Evolutionary conservation across 1,284 basidiomycete species (phyloP), one percentile per base, ranked within the genome.

Genomic region (Bjerkandera adusta): DNA sequence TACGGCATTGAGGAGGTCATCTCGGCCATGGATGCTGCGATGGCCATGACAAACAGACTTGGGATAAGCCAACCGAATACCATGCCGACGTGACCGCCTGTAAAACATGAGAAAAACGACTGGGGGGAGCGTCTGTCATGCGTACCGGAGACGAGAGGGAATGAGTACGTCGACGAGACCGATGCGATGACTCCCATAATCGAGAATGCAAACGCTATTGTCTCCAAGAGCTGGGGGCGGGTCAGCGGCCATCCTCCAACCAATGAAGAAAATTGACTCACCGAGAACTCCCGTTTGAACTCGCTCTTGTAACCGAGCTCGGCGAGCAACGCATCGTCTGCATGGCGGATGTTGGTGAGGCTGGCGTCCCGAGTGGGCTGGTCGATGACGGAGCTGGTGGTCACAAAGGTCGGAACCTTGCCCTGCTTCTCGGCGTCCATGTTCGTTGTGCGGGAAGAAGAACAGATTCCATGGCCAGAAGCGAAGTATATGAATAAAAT

Each of bases 21-120:
- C 57, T 89, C 85, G 4, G 85, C 85, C 70, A 89, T 77, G n/a
- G 76, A 81, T 8, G 78, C 69, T 3, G 85, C 84, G 15, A 87
- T 70, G 5, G 74, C 69, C 65, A 81, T 70, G 30, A 89, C 85
- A 53, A 88, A 86, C 42, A 84, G 68, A 52, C 71, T 76, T 3
- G 85, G 86, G 49, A 89, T 82, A 16, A 86, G 64, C 86, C 85
- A 89, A 18, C 86, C 86, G 67, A 83, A 89, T 6, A 87, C 76
- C 74, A 89, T 81, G 16, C 85, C 85, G 21, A 85, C 79, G 61
- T 88, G 85, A 4, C 85, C 85, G 45, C 84, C 84, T 76, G 51
- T 34, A 34, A 16, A 42, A 47, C 38, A 34, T 20, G 29, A 24
- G 34, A n/a, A n/a, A n/a, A n/a, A n/a, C n/a, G n/a, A n/a, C n/a